Base-by-base conservation (phyloP, 2,329 filamentous ascomycete species). In the Cordyceps farinosa region DNA sequence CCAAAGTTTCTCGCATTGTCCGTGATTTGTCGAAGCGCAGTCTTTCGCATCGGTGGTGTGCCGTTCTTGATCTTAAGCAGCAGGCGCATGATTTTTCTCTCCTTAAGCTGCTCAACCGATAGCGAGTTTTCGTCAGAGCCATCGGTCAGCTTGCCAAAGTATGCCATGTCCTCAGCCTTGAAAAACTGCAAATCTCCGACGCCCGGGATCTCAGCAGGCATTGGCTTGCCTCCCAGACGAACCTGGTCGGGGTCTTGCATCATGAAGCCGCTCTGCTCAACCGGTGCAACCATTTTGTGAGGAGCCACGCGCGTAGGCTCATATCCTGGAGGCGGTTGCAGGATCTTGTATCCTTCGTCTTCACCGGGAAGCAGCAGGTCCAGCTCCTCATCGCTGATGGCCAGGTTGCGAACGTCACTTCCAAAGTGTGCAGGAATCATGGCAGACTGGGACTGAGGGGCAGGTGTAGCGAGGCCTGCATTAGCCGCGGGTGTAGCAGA, bases 21-120 rank as follows among this genome's bases (percentile, higher is more conserved):
- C 22, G 95, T 99, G 66, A 99, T 87, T 76, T 99, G 95, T 77
- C 95, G 90, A 70, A 99, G 84, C 30, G 95, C 95, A 42, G 95
- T 99, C 83, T 99, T 99, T 78, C 95, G 85, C 95, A 98, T 98
- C 0, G 95, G 94, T 32, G 95, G 95, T 47, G 95, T 98, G 71
- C 95, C 95, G 74, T 99, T 99, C 85, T 99, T 99, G 82, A 99
- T 94, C 79, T 99, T 99, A 63, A 99, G 84, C 52, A 99, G 82
- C 62, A 99, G 80, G 68, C 95, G 85, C 95, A 99, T 98, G 73
- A 99, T 99, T 79, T 99, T 99, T 66, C 95, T 86, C 78, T 99
- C 94, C 77, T 99, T 98, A 59, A 99, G 79, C 72, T 99, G 94
- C 55, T 99, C 95, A 10, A 99, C 92, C 27, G 89, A 93, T 78